These are phyloP conservation scores for Stachybotrys elegans DNA, from an alignment of 2,329 filamentous ascomycete species.

Conservation along the genomic window DNA sequence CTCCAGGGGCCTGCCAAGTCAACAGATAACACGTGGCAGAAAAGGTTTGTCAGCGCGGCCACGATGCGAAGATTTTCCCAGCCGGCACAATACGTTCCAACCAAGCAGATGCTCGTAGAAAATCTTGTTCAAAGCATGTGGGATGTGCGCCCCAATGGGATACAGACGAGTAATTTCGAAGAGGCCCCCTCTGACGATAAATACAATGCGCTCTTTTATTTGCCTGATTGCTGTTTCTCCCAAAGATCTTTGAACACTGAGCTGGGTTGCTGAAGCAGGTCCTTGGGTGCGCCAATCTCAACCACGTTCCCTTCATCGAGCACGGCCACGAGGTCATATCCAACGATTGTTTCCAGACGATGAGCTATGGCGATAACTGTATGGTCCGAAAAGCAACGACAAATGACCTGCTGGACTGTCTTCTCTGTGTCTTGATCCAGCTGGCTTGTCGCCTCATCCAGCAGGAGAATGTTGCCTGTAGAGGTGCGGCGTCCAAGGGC, in stretches of 20 bases:
- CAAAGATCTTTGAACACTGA: background rate
- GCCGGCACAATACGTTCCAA: no score
- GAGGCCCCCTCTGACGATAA: no score
- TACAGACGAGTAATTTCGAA: no score
- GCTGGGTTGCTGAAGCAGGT: slow-evolving; percentile 10
- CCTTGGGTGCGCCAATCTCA: slow-evolving; percentile 18
- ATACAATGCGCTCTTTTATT: no score
- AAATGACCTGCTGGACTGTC: slow-evolving; percentile 25
- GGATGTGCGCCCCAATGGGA: no score
- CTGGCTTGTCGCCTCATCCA: slow-evolving; percentile 37
- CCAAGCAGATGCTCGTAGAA: no score
- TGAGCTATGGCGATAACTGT: slow-evolving; percentile 47
- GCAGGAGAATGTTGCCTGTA: slow-evolving; percentile 32
- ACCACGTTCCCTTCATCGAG: slow-evolving; percentile 20
- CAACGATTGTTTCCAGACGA: slow-evolving; percentile 36
- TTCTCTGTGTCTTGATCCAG: slow-evolving; percentile 28
- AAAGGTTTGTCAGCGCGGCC: no score
- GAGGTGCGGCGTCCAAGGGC: slow-evolving; percentile 30
- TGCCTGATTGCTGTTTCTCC: background rate
- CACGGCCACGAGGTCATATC: slow-evolving; percentile 21
- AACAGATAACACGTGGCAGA: no score
- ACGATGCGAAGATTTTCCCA: no score
- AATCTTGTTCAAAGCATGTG: no score
- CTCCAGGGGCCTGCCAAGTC: no score
- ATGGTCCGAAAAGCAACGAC: slow-evolving; percentile 30